phyloP scores from a whole-genome alignment of 2,329 filamentous ascomycete genomes.

The Beauveria rudraprayagi region DNA sequence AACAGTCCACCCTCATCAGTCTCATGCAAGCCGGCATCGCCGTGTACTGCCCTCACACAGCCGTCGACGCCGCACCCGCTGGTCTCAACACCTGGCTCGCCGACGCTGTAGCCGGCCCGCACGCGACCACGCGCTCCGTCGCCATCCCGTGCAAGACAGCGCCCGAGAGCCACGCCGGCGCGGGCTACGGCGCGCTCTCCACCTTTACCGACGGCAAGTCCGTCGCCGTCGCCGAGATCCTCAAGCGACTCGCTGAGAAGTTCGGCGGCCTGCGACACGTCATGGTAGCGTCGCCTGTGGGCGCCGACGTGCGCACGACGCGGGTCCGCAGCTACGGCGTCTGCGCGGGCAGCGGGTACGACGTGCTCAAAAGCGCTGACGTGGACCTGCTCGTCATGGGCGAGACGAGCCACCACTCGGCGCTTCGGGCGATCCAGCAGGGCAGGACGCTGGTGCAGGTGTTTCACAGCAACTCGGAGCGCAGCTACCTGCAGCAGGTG shows the following conservation, averaged over 20 bases:
- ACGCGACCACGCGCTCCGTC: conserved; percentile 31
- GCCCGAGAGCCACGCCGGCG: conserved; percentile 35
- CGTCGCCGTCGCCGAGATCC: conserved; percentile 34
- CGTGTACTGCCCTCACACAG: conserved; percentile 93
- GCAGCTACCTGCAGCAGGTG: conserved; percentile 67
- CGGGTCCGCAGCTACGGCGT: conserved; percentile 66
- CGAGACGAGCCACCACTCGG: conserved; percentile 89
- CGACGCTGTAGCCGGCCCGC: conserved; percentile 62
- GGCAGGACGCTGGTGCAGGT: conserved; percentile 76
- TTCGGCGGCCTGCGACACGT: conserved; percentile 56
- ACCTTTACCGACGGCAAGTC: conserved; percentile 25
- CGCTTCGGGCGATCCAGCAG: conserved; percentile 75
- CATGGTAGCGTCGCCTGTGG: conserved; percentile 46
- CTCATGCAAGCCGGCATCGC: conserved; percentile 82
- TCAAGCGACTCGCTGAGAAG: conserved; percentile 51
- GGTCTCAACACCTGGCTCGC: conserved; percentile 94
- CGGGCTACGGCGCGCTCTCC: conserved; percentile 47
- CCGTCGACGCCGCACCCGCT: conserved; percentile 75
- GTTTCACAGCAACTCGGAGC: conserved; percentile 90
- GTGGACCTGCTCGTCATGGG: conserved; percentile 85
- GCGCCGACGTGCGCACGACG: conserved; percentile 25
- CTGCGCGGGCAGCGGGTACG: conserved; percentile 81
- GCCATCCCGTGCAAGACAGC: conserved; percentile 36
- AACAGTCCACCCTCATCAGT: conserved; percentile 76
- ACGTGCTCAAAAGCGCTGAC: conserved; percentile 59